Percentiles rank a stretch among this genome's conserved stretches.
Conservation (phyloP, 1,284 basidiomycete genomes). For the Ganoderma lingzhi region DNA sequence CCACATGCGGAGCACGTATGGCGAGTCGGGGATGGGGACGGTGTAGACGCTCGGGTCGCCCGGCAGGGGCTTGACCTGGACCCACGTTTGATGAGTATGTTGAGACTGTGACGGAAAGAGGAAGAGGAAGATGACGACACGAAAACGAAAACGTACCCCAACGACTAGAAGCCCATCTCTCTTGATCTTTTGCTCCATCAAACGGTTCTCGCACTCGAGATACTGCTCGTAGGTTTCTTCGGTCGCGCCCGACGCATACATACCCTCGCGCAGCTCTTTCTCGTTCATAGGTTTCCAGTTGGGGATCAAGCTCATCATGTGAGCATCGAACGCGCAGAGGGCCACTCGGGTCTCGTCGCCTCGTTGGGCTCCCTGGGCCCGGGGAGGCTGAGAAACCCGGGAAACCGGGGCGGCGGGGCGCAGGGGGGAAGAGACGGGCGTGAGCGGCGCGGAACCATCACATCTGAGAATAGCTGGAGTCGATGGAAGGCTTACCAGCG, state of each 20-base stretch:
- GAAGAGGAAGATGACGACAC: too few species aligned
- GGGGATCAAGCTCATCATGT: constrained; percentile 3
- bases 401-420: neutral
- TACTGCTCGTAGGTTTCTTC: neutral
- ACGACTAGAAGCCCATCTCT: neutral
- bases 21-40: constrained; percentile 14
- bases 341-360: neutral
- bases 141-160: constrained; percentile 11
- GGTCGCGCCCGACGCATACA: neutral
- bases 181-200: neutral
- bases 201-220: neutral
- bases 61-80: constrained; percentile 5
- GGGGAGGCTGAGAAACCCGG: neutral
- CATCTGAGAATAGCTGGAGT: too few species aligned
- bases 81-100: neutral
- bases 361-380: neutral
- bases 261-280: neutral
- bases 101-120: too few species aligned
- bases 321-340: neutral
- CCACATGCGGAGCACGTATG: constrained; percentile 17
- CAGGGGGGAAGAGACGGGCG: neutral
- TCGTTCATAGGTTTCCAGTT: neutral
- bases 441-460: too few species aligned
- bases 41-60: constrained; percentile 8
- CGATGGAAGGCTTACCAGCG: neutral